phyloP scores from a whole-genome alignment of 176 grass and related monocot genomes.

The Urochloa ruziziensis region DNA sequence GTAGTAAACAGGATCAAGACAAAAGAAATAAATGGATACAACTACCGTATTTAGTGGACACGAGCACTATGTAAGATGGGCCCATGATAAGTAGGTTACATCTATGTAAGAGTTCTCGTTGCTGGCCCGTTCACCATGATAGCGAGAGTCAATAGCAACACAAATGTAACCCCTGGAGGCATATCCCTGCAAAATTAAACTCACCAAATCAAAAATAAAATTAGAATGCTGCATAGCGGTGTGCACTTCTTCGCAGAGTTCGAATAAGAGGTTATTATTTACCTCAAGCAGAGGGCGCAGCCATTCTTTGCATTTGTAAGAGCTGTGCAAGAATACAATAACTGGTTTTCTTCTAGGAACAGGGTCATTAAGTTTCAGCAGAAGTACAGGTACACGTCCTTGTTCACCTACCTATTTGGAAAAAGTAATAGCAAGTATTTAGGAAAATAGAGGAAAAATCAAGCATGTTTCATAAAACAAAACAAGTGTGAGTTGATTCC shows the following conservation, averaged over 20 bases:
- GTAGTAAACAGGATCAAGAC: not conserved
- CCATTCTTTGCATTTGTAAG: conserved; percentile 98
- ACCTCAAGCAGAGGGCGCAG: conserved; percentile 84
- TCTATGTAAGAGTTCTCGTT: conserved; percentile 67
- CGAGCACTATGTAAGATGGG: not conserved
- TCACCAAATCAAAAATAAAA: not conserved
- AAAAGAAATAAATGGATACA: not conserved
- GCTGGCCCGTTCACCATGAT: conserved; percentile 86
- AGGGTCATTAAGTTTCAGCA: conserved; percentile 62
- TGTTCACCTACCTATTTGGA: conserved; percentile 60
- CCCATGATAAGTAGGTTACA: conserved; percentile 43
- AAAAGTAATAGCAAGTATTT: conserved; percentile 13
- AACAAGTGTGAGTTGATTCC: not conserved
- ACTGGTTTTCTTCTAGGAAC: conserved; percentile 61
- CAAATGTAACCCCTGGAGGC: conserved; percentile 82
- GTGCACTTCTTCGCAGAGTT: not conserved
- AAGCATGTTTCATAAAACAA: not conserved
- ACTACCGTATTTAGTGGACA: not conserved
- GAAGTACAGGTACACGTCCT: conserved; percentile 73
- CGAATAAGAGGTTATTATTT: conserved; percentile 8
- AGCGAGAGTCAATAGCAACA: conserved; percentile 86
- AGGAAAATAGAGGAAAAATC: conserved; percentile 14
- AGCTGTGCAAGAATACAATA: conserved; percentile 88
- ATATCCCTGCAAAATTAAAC: conserved; percentile 65
- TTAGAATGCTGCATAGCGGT: not conserved